phyloP scores from a whole-genome alignment of 2,329 filamentous ascomycete genomes.

The Zalaria sp. region DNA sequence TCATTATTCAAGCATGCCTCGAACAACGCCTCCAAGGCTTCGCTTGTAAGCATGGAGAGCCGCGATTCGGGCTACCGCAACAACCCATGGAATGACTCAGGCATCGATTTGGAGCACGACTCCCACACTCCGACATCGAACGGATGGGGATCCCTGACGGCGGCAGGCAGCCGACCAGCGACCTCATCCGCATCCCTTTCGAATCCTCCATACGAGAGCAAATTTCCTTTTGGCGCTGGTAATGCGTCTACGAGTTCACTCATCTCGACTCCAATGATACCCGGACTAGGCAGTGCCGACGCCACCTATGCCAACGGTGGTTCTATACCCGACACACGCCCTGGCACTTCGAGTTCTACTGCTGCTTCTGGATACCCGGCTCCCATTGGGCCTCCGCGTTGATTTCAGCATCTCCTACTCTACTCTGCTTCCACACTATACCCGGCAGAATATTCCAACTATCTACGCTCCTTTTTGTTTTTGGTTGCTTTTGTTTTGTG shows the following conservation, averaged over 20 bases:
- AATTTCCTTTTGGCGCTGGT: constrained; percentile 46
- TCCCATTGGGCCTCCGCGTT: constrained; percentile 23
- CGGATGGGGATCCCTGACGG: constrained; percentile 29
- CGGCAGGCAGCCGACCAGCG: constrained; percentile 53
- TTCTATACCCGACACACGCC: neutral
- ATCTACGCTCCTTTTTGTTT: neutral
- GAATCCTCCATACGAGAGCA: constrained; percentile 41
- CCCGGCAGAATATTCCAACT: neutral
- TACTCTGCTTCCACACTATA: constrained; percentile 2
- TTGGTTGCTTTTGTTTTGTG: neutral
- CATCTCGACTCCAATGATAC: constrained; percentile 20
- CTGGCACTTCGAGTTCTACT: constrained; percentile 8
- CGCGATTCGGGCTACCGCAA: constrained; percentile 78
- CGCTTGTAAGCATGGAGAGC: constrained; percentile 89
- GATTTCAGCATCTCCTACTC: constrained; percentile 8
- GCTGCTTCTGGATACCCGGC: constrained; percentile 23
- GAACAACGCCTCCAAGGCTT: constrained; percentile 87
- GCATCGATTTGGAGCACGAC: constrained; percentile 89
- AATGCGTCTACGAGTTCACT: constrained; percentile 23
- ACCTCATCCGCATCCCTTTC: constrained; percentile 47
- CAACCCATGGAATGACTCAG: constrained; percentile 96
- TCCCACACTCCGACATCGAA: constrained; percentile 23
- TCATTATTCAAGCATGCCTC: constrained; percentile 79
- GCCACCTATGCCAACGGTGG: constrained; percentile 19
- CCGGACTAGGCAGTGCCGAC: constrained; percentile 22